Evolutionary conservation across 805 yeast species (phyloP), one percentile per base, ranked within the genome.

Genomic region (Monosporozyma aquatica): DNA sequence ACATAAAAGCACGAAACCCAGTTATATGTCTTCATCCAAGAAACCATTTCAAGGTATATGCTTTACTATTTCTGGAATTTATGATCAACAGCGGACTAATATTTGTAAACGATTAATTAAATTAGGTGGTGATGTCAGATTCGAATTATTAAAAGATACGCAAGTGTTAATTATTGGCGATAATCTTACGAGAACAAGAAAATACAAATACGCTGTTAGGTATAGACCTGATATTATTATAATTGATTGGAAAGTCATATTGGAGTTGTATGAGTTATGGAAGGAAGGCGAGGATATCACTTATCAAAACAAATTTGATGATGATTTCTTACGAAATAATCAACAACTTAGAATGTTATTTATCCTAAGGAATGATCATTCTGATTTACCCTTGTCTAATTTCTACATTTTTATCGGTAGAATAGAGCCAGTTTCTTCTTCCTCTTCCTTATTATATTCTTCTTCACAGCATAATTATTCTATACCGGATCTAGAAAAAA

Each of bases 101-200:
- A 52, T 79, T 22, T 66, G 71, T 2, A 55, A 61, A 8, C 71
- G 70, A 53, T 69, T 81, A 43, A 56, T 62, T 22, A 63, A 69
- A 7, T 66, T 82, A 57, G 90, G 89, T 6, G 89, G 87, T 1
- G 54, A 51, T 8, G 74, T 70, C 49, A 68, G 71, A 44, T 68
- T 69, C 33, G 80, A 80, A 52, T 59, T 82, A 49, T 76, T 80
- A 66, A 72, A 77, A 38, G 79, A 77, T 54, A 80, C 76, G 2
- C 69, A 72, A 41, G 73, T 74, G 32, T 59, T 82, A 21, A 67
- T 82, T 5, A 79, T 80, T 24, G 87, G 86, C 1, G 69, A 68
- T 32, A 22, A 36, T 11, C 62, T 73, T 23, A 62, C 44, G 5
- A 46, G 48, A 20, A 54, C 65, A 13, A 49, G 50, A 36, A 60